Percentiles rank a stretch among this genome's conserved stretches.
These are phyloP conservation scores for Kuraishia ogatae DNA, from an alignment of 805 yeast genomes.

Conservation along the genomic window DNA sequence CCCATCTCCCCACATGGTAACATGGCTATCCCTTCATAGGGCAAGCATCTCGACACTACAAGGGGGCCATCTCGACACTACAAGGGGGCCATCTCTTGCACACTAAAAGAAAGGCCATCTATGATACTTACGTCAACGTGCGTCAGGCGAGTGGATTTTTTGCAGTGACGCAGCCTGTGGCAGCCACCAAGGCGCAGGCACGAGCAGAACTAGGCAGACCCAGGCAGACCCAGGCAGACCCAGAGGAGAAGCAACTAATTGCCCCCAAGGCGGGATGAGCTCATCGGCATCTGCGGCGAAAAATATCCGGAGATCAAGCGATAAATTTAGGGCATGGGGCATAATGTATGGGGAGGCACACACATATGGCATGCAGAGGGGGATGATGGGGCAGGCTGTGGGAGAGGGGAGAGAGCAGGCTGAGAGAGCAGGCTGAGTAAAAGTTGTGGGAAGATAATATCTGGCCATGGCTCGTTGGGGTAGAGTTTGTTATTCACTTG, in stretches of 20 bases:
- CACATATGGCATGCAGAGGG: neutral
- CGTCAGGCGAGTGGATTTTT: neutral
- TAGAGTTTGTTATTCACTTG: too few species aligned
- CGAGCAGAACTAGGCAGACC: neutral
- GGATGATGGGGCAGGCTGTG: neutral
- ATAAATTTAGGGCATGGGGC: too few species aligned
- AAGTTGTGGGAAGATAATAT: too few species aligned
- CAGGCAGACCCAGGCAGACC: too few species aligned
- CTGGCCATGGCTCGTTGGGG: neutral
- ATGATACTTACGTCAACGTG: neutral
- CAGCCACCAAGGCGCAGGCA: too few species aligned
- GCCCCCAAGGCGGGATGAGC: neutral
- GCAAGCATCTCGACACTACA: too few species aligned
- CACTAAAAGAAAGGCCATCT: neutral
- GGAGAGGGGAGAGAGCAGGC: neutral
- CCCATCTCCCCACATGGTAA: too few species aligned
- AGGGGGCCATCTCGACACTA: too few species aligned
- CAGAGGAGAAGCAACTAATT: too few species aligned
- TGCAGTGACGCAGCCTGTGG: too few species aligned
- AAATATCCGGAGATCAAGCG: neutral
- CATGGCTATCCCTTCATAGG: too few species aligned
- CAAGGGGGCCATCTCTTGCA: too few species aligned
- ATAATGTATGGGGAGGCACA: neutral
- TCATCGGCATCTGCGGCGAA: neutral
- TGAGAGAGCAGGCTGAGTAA: neutral